Conservation (phyloP, 441 rosid genomes). For the Adansonia grandidieri region DNA sequence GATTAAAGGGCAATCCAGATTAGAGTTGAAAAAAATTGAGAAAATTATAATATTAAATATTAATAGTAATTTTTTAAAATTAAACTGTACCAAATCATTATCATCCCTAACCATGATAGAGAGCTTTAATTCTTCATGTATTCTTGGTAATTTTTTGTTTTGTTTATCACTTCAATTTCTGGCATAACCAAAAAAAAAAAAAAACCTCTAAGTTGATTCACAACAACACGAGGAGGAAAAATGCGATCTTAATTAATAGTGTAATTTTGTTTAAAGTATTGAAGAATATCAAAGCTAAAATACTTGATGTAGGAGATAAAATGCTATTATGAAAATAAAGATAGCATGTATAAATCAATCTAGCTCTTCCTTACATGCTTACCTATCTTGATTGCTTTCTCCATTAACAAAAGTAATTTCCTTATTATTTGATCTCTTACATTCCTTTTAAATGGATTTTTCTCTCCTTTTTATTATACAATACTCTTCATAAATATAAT, state of each 20-base stretch:
- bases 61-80: too few relatives aligned
- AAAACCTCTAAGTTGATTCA: too few relatives aligned
- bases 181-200: too few relatives aligned
- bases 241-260: not conserved
- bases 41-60: too few relatives aligned
- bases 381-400: not conserved
- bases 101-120: too few relatives aligned
- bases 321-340: not conserved
- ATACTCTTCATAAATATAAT: not conserved
- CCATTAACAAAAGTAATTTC: not conserved
- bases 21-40: too few relatives aligned
- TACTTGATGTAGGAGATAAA: not conserved
- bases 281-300: not conserved
- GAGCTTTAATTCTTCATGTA: constrained; percentile 26
- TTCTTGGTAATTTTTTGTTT: constrained; percentile 31
- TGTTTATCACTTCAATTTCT: constrained; percentile 11
- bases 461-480: not conserved
- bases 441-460: constrained; percentile 7
- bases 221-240: too few relatives aligned
- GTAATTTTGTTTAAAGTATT: not conserved
- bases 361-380: constrained; percentile 11
- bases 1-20: too few relatives aligned
- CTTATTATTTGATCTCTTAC: not conserved
- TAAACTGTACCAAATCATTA: too few relatives aligned
- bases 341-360: not conserved